These are phyloP conservation scores for Cutaneotrichosporon sp. DNA, from an alignment of 1,284 basidiomycete species.

Conservation along the genomic window DNA sequence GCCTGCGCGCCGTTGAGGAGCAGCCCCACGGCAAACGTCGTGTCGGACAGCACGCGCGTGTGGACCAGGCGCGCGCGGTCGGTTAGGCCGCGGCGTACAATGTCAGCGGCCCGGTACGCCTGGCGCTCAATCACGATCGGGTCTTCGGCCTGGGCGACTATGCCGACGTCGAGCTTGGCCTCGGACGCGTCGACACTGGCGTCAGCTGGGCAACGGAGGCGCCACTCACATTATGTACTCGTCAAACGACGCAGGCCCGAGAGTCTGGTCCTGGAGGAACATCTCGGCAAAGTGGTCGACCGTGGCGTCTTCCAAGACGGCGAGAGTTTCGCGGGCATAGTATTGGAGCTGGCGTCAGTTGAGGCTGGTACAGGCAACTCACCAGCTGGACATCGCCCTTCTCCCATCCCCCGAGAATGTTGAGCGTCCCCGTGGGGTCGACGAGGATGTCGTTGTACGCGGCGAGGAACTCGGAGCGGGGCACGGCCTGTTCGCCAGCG, in stretches of 20 bases:
- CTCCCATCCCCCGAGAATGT: conserved; percentile 73
- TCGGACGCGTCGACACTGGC: conserved; percentile 59
- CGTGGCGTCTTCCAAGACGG: conserved; percentile 53
- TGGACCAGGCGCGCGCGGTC: conserved; percentile 61
- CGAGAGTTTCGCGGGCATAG: conserved; percentile 67
- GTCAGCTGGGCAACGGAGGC: conserved; percentile 44
- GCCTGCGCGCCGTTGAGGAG: conserved; percentile 66
- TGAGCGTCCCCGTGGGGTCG: conserved; percentile 72
- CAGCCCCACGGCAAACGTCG: conserved; percentile 60
- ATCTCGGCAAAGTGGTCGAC: conserved; percentile 45
- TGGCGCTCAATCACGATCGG: conserved; percentile 59
- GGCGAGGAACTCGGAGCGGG: conserved; percentile 37
- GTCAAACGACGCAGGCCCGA: conserved; percentile 62
- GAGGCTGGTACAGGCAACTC: conserved; percentile 3
- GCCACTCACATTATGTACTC: conserved; percentile 65
- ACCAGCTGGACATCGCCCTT: conserved; percentile 50
- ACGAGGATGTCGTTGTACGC: conserved; percentile 58
- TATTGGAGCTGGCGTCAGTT: conserved; percentile 57
- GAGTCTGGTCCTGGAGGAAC: conserved; percentile 43
- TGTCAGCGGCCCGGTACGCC: conserved; percentile 54
- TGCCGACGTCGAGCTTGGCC: background rate
- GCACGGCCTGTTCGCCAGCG: conserved; percentile 46
- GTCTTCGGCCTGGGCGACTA: conserved; percentile 49
- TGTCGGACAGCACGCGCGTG: conserved; percentile 48
- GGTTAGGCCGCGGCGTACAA: conserved; percentile 64